phyloP scores from a whole-genome alignment of 116 monocot species.

The Dioscorea cayenensis region DNA sequence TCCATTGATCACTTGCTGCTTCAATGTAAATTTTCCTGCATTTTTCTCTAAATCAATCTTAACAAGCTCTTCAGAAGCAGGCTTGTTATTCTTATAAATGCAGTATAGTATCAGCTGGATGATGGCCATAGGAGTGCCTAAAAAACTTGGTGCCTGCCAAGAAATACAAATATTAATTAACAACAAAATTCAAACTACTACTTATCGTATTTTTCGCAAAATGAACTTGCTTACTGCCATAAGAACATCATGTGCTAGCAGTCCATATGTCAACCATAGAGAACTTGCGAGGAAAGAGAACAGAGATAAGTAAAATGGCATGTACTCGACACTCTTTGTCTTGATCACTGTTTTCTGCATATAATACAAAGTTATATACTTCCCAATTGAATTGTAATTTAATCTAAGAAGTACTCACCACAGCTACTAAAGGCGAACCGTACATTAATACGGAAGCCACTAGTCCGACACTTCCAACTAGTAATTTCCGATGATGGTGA shows the following conservation, averaged over 20 bases:
- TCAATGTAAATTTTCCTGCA: conserved; percentile 1
- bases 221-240: conserved; percentile 37
- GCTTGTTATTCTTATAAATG: conserved; percentile 41
- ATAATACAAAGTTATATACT: background rate
- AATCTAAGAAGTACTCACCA: conserved; percentile 15
- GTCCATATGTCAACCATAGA: conserved; percentile 61
- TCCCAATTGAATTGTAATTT: no score
- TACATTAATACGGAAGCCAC: conserved; percentile 59
- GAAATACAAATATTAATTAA: background rate
- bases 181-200: background rate
- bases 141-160: conserved; percentile 56
- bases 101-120: conserved; percentile 58
- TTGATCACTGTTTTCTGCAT: conserved; percentile 59
- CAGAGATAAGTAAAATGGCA: conserved; percentile 68
- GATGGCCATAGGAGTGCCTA: conserved; percentile 51
- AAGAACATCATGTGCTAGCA: conserved; percentile 48
- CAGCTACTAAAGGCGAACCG: conserved; percentile 42
- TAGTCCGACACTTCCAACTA: conserved; percentile 46
- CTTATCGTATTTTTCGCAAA: background rate
- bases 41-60: conserved; percentile 25
- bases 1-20: conserved; percentile 5
- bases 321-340: conserved; percentile 67
- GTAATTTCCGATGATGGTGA: conserved; percentile 40
- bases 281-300: conserved; percentile 61
- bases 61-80: conserved; percentile 4